Conservation (phyloP, 352 stramenopile genomes). For the Phytophthora constricta region DNA sequence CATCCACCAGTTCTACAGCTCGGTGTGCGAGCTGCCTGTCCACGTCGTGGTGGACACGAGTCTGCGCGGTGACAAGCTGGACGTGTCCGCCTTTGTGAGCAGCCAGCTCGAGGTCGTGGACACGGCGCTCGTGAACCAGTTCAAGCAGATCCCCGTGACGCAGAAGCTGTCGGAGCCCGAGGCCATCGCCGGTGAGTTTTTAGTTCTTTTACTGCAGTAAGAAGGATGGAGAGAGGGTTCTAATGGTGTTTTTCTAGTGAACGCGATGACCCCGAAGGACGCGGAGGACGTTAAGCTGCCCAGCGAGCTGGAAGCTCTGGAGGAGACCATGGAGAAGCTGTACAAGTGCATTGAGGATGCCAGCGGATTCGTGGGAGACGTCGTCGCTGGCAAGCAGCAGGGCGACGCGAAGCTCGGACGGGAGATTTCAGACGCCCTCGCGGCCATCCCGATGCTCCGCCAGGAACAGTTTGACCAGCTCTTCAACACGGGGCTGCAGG, state of each 20-base stretch:
- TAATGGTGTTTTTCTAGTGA: slow-evolving; percentile 46
- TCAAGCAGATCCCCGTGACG: slow-evolving; percentile 93
- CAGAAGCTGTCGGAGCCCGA: slow-evolving; percentile 94
- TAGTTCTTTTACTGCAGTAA: background rate
- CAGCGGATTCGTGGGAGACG: slow-evolving; percentile 90
- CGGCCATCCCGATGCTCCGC: slow-evolving; percentile 93
- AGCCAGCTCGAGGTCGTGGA: slow-evolving; percentile 92
- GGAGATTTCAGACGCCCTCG: slow-evolving; percentile 94
- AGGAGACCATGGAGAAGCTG: slow-evolving; percentile 89
- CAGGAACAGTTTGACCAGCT: slow-evolving; percentile 96
- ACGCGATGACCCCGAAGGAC: slow-evolving; percentile 70
- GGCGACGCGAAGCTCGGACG: slow-evolving; percentile 91
- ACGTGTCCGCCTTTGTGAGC: slow-evolving; percentile 92
- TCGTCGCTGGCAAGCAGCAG: slow-evolving; percentile 82
- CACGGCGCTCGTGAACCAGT: slow-evolving; percentile 91
- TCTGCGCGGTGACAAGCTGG: slow-evolving; percentile 80
- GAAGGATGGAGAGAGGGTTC: slow-evolving; percentile 9
- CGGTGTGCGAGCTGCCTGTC: slow-evolving; percentile 91
- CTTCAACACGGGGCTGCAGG: slow-evolving; percentile 96
- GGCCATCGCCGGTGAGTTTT: slow-evolving; percentile 91
- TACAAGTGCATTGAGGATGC: slow-evolving; percentile 92
- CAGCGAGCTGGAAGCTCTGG: slow-evolving; percentile 78
- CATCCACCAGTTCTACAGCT: slow-evolving; percentile 99
- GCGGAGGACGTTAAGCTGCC: slow-evolving; percentile 56
- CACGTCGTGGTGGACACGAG: slow-evolving; percentile 97